phyloP scores from a whole-genome alignment of 2,329 filamentous ascomycete genomes.

The Phialophora verrucosa region DNA sequence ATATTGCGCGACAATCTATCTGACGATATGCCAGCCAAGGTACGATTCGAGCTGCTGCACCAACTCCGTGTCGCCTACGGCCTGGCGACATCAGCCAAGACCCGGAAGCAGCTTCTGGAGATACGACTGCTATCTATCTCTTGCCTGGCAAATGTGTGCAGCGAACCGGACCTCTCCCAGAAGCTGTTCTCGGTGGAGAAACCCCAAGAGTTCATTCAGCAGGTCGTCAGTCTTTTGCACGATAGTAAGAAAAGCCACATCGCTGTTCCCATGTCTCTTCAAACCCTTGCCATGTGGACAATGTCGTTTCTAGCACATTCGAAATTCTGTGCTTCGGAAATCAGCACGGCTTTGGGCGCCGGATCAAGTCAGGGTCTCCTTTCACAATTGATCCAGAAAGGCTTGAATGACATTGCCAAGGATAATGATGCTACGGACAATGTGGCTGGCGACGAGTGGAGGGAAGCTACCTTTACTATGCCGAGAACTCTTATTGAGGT shows the following conservation, averaged over 20 bases:
- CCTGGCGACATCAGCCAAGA: conserved; percentile 67
- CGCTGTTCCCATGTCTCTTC: conserved; percentile 74
- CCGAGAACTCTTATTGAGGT: conserved; percentile 69
- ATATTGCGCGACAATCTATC: conserved; percentile 51
- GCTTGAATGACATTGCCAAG: conserved; percentile 77
- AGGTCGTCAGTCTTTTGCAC: conserved; percentile 89
- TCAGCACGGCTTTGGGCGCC: conserved; percentile 87
- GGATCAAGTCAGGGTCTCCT: conserved; percentile 96
- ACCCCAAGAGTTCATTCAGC: conserved; percentile 85
- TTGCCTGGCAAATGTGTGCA: conserved; percentile 88
- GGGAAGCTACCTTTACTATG: conserved; percentile 85
- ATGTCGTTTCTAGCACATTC: conserved; percentile 86
- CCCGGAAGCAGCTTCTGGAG: conserved; percentile 76
- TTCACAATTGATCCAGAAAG: conserved; percentile 89
- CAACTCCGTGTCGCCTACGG: conserved; percentile 84
- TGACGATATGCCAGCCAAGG: conserved; percentile 70
- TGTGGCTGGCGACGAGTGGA: conserved; percentile 82
- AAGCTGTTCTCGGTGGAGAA: conserved; percentile 87
- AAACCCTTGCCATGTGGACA: conserved; percentile 79
- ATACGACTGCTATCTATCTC: conserved; percentile 85
- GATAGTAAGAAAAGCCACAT: conserved; percentile 73
- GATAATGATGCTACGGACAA: conserved; percentile 64
- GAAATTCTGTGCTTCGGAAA: conserved; percentile 76
- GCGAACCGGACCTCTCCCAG: conserved; percentile 80
- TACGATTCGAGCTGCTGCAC: conserved; percentile 83